Conservation (phyloP, 768 basidiomycete genomes). For the Dioszegia aurantiaca region DNA sequence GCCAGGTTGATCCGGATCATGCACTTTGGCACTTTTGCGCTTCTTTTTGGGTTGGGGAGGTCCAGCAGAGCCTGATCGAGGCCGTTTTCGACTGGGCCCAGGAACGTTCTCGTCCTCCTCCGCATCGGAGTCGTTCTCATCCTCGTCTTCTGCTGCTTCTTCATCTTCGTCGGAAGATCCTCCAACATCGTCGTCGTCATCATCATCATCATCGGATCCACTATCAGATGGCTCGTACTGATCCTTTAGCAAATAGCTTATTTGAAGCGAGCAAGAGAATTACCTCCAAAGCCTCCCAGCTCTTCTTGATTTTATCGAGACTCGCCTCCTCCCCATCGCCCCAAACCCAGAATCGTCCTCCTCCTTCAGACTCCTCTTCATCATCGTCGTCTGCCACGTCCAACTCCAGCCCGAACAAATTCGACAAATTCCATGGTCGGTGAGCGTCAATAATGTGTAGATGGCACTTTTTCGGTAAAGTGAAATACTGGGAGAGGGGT, state of each 20-base stretch:
- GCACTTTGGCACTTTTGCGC: conserved; percentile 22
- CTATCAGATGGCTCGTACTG: conserved; percentile 74
- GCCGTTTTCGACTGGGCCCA: conserved; percentile 14
- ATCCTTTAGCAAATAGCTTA: not conserved
- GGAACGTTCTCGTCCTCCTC: conserved; percentile 11
- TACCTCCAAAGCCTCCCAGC: conserved; percentile 82
- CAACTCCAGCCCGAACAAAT: conserved; percentile 63
- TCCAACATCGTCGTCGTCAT: conserved; percentile 48
- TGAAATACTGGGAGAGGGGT: conserved; percentile 66
- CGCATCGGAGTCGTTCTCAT: not conserved
- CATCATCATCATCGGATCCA: conserved; percentile 55
- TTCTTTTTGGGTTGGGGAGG: conserved; percentile 23
- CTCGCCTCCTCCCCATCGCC: conserved; percentile 78
- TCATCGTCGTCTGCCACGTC: conserved; percentile 54
- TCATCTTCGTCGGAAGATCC: conserved; percentile 32
- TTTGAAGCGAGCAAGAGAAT: conserved; percentile 13
- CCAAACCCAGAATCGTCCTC: conserved; percentile 75
- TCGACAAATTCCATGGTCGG: conserved; percentile 82
- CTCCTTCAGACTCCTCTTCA: conserved; percentile 29
- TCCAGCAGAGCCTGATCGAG: conserved; percentile 7
- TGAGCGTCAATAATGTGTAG: conserved; percentile 94
- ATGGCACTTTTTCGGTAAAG: conserved; percentile 56
- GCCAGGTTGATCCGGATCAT: conserved; percentile 49
- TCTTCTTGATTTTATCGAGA: conserved; percentile 68
- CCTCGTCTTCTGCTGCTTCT: conserved; percentile 15